Evolutionary conservation across 495 filamentous ascomycete species (phyloP), one percentile per base, ranked within the genome.

Genomic region (Platismatia glauca): DNA sequence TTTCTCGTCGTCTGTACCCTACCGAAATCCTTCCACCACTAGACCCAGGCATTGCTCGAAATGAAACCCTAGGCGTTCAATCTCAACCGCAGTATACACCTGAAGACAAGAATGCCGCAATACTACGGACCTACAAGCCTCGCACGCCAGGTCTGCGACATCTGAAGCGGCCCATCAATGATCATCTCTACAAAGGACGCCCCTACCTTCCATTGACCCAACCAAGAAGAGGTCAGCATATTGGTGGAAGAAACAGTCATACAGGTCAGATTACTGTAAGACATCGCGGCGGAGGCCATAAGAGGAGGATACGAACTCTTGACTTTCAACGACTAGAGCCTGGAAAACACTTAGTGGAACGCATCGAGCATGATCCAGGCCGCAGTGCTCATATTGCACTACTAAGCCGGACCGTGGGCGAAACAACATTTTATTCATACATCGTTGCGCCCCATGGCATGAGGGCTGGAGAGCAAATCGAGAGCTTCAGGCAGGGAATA

Each of bases 351-450:
- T 72, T 82, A 4, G 91, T 98, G 61, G 91, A 96, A 67, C 83
- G 94, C 60, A 97, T 98, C 71, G 94, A 98, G 75, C 88, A 96
- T 71, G 94, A 98, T 67, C 94, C 94, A 1, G 90, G 90, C 56
- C 89, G 94, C 37, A 94, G 82, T 68, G 92, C 92, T 6, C 94
- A 98, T 71, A 95, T 98, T 69, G 94, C 94, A 3, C 77, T 98
- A 57, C 68, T 97, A 35, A 74, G 73, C 61, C 90, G 81, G 55
- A 80, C 89, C 66, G 81, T 89, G 57, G 82, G 71, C 18, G 38
- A 62, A 16, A 66, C 70, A 9, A 74, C 73, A 37, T 64, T n/a
- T 16, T 56, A 55, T 37, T 80, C 63, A 88, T 98, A 98, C 73
- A 94, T 97, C 66, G 76, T 97, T 56, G 94, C 94, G 7, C 84